These are phyloP conservation scores for Sclerotinia sclerotiorum DNA, from an alignment of 2,329 filamentous ascomycete genomes.

Conservation along the genomic window DNA sequence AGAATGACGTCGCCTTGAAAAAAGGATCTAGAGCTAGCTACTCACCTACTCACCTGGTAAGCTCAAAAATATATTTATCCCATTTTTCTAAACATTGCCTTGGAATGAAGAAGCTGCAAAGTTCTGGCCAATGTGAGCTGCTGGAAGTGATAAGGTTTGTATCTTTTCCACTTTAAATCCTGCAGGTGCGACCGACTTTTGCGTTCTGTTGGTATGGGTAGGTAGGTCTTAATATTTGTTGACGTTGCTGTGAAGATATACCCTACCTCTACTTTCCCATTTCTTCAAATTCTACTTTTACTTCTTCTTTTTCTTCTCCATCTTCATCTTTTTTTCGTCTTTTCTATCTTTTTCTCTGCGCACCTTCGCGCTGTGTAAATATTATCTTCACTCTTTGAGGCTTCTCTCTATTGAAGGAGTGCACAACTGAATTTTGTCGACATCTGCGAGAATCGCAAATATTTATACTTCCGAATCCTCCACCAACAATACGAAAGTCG, in stretches of 20 bases:
- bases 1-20: slow-evolving; percentile 1
- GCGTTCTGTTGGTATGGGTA: background rate
- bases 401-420: background rate
- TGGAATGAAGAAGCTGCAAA: background rate
- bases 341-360: background rate
- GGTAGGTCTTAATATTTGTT: background rate
- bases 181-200: background rate
- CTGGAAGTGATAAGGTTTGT: background rate
- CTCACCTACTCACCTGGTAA: no score
- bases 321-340: background rate
- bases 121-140: background rate
- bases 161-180: slow-evolving; percentile 7
- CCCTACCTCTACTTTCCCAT: background rate
- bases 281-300: background rate
- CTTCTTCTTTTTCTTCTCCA: background rate
- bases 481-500: no score
- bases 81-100: background rate
- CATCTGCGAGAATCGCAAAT: background rate
- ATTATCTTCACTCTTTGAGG: background rate
- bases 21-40: background rate
- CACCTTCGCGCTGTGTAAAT: background rate
- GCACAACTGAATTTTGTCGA: background rate
- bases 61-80: background rate
- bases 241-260: background rate
- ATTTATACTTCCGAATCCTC: background rate